Percentiles rank a stretch among this genome's conserved stretches.
phyloP scores from a whole-genome alignment of 257 asterid genomes.

The Voacanga thouarsii region DNA sequence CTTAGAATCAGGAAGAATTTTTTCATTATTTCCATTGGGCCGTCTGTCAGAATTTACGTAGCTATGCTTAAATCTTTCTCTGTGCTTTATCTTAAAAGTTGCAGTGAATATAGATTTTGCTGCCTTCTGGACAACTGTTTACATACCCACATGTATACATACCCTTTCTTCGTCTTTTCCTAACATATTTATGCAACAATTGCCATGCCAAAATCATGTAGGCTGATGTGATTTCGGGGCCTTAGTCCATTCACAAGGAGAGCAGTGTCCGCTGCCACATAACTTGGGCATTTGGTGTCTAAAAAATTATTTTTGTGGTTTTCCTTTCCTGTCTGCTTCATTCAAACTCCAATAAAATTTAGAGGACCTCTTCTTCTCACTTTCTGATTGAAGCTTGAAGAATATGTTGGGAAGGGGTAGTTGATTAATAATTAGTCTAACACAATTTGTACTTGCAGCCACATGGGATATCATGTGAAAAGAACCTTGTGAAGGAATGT shows the following conservation, averaged over 20 bases:
- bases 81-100: not conserved
- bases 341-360: no score
- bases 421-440: constrained; percentile 1
- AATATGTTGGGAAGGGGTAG: not conserved
- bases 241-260: not conserved
- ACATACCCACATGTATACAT: not conserved
- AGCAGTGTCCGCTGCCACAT: not conserved
- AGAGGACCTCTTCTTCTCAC: not conserved
- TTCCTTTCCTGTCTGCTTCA: not conserved
- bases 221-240: not conserved
- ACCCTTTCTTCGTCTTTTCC: not conserved
- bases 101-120: not conserved
- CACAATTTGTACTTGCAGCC: constrained; percentile 47
- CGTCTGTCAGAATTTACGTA: no score
- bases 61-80: no score
- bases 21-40: not conserved
- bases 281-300: not conserved
- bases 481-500: constrained; percentile 85
- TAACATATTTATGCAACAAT: not conserved
- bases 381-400: constrained; percentile 15
- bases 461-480: constrained; percentile 73
- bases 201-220: no score
- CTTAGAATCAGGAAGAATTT: not conserved
- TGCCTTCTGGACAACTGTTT: not conserved
- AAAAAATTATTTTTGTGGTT: not conserved